A percentile compares a stretch with the other conserved stretches of the same genome.
These are phyloP conservation scores for Spergularia azorica DNA, from an alignment of 179 eudicot genomes.

Conservation along the genomic window DNA sequence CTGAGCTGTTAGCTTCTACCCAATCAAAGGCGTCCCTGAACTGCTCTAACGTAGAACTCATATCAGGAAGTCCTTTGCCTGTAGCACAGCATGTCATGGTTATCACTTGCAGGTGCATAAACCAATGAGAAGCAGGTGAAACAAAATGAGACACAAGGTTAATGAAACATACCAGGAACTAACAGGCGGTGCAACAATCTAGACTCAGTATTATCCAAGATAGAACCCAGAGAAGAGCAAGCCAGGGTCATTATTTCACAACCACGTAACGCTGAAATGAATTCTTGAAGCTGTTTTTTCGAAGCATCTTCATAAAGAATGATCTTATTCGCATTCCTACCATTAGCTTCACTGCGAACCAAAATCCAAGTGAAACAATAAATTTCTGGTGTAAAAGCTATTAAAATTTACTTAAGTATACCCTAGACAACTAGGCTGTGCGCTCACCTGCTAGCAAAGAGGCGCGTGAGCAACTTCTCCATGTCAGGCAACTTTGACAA, in stretches of 20 bases:
- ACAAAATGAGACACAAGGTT: conserved; percentile 4
- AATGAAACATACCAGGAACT: conserved; percentile 59
- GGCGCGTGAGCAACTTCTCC: conserved; percentile 88
- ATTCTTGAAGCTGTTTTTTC: conserved; percentile 91
- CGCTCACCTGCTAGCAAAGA: conserved; percentile 79
- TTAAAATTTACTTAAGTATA: neutral
- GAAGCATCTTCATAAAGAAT: conserved; percentile 91
- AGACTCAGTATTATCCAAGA: conserved; percentile 63
- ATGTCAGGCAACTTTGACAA: conserved; percentile 84
- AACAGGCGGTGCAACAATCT: conserved; percentile 61
- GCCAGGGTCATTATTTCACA: conserved; percentile 75
- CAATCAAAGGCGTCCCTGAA: conserved; percentile 91
- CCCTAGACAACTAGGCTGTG: neutral
- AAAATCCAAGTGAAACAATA: conserved; percentile 18
- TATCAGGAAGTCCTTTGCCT: conserved; percentile 83
- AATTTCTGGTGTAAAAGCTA: conserved; percentile 15
- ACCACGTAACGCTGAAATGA: conserved; percentile 81
- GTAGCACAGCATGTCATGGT: conserved; percentile 28
- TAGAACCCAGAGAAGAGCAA: conserved; percentile 70
- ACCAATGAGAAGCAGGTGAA: neutral
- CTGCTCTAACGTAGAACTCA: conserved; percentile 53
- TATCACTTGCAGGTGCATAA: conserved; percentile 28
- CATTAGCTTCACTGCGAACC: conserved; percentile 78
- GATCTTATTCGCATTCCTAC: conserved; percentile 87
- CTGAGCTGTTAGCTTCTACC: conserved; percentile 86